These are phyloP conservation scores for Fusarium burgessii DNA, from an alignment of 2,329 filamentous ascomycete genomes.

Conservation along the genomic window DNA sequence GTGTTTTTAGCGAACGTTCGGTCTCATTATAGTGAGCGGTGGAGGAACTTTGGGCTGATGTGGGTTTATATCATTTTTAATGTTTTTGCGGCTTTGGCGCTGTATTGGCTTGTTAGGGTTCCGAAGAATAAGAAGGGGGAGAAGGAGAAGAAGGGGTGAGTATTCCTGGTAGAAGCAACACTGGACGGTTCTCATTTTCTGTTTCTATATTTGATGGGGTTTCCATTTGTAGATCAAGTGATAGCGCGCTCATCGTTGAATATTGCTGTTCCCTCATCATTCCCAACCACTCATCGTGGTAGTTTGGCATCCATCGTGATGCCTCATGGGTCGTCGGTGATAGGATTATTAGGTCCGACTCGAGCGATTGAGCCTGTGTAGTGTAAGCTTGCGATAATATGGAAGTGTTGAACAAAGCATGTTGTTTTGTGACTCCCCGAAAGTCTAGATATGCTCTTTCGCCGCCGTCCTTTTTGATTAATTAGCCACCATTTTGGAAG, in stretches of 20 bases:
- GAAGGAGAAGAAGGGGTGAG: slow-evolving; percentile 13
- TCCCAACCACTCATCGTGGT: slow-evolving; percentile 25
- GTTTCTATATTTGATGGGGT: background rate
- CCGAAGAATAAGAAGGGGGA: slow-evolving; percentile 56
- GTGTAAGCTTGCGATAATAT: background rate
- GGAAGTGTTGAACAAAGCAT: slow-evolving; percentile 45
- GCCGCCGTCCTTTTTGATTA: slow-evolving; percentile 48
- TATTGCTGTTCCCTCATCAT: background rate
- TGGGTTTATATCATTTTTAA: slow-evolving; percentile 72
- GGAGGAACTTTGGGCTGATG: slow-evolving; percentile 76
- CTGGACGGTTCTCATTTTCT: no score
- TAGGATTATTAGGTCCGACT: slow-evolving; percentile 56
- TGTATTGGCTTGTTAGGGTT: slow-evolving; percentile 68
- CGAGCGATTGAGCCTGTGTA: slow-evolving; percentile 53
- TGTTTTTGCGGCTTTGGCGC: slow-evolving; percentile 62
- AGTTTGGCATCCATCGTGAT: no score
- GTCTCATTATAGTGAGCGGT: slow-evolving; percentile 68
- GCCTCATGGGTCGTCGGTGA: slow-evolving; percentile 52
- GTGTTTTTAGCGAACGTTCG: slow-evolving; percentile 61
- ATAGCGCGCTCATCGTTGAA: background rate
- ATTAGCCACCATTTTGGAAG: slow-evolving; percentile 58
- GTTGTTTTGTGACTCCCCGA: slow-evolving; percentile 52
- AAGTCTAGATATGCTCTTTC: slow-evolving; percentile 53
- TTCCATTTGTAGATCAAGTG: background rate
- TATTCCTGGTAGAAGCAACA: no score